Evolutionary conservation across 2,329 filamentous ascomycete species (phyloP), one percentile per base, ranked within the genome.

Genomic region (Arthrinium phaeospermum): DNA sequence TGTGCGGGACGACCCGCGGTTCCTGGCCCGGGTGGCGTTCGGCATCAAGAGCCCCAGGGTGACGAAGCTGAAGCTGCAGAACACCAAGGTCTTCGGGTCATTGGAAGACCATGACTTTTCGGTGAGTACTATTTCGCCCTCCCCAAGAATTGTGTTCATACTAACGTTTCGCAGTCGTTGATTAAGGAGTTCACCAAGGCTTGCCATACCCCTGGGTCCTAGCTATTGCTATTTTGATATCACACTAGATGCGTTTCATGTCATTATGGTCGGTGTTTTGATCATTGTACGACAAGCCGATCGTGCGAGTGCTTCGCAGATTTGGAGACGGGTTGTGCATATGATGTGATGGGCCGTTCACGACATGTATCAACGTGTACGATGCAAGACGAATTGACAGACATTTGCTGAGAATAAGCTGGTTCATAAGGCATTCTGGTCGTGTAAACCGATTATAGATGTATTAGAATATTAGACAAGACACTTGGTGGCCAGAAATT

Each of bases 11-110:
- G 90, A 92, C 76, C 83, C 90, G 2, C 80, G 90, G 16, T 88
- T 91, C 74, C 80, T 92, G 41, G 88, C 90, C 0, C 84, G 87
- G 27, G 80, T 92, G 4, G 90, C 89, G 0, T 92, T 91, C 77
- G 90, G 90, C 0, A 91, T 92, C 76, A 83, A 82, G 64, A 91
- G 88, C 75, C 90, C 90, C 0, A 80, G 89, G 0, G 83, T 90
- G 0, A 83, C 80, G 6, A 78, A 81, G 49, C 77, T 89, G 70
- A 88, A 86, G 76, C 75, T 91, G 45, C 81, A 84, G 16, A 86
- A 81, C 69, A 78, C 78, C 10, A 46, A 73, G 0, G 82, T 87
- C 0, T 91, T 90, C 76, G 86, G 85, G 67, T 88, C 86, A 4
- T 83, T 91, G 81, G 85, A 83, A 37, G 84, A 89, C 72, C 87